Conservation (phyloP, 2,329 filamentous ascomycete genomes). For the Neofusicoccum laricinum region DNA sequence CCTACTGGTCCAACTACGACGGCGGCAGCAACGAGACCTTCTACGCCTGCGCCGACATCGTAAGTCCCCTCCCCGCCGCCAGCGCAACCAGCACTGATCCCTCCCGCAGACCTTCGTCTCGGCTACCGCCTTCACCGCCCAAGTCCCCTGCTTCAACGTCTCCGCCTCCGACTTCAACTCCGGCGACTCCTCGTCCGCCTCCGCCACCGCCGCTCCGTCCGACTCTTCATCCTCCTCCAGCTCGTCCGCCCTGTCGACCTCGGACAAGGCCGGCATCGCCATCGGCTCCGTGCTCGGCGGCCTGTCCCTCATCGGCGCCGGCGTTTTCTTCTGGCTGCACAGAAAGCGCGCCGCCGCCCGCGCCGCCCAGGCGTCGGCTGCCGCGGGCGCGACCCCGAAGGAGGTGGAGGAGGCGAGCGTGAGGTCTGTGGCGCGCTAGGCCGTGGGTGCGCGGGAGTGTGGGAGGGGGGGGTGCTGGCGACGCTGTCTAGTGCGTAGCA, state of each 20-base stretch:
- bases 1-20: conserved; percentile 43
- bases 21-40: conserved; percentile 40
- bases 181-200: conserved; percentile 14
- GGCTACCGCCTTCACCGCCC: conserved; percentile 37
- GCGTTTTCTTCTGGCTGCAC: conserved; percentile 25
- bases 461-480: not conserved
- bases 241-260: conserved; percentile 30
- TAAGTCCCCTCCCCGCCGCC: not conserved
- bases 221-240: not conserved
- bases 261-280: conserved; percentile 45
- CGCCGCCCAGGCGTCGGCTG: not conserved
- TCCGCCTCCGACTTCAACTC: conserved; percentile 35
- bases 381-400: not conserved
- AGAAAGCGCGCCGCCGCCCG: conserved; percentile 19
- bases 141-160: conserved; percentile 49
- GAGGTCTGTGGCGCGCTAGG: not conserved
- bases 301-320: conserved; percentile 22
- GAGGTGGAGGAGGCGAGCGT: conserved; percentile 3
- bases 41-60: conserved; percentile 48
- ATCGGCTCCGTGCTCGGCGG: conserved; percentile 30
- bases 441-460: too few species aligned
- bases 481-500: not conserved
- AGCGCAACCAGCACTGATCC: not conserved
- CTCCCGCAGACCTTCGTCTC: conserved; percentile 36
- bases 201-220: not conserved